Evolutionary conservation across 768 basidiomycete species (phyloP), one percentile per base, ranked within the genome.

Genomic region (Hericium erinaceus): DNA sequence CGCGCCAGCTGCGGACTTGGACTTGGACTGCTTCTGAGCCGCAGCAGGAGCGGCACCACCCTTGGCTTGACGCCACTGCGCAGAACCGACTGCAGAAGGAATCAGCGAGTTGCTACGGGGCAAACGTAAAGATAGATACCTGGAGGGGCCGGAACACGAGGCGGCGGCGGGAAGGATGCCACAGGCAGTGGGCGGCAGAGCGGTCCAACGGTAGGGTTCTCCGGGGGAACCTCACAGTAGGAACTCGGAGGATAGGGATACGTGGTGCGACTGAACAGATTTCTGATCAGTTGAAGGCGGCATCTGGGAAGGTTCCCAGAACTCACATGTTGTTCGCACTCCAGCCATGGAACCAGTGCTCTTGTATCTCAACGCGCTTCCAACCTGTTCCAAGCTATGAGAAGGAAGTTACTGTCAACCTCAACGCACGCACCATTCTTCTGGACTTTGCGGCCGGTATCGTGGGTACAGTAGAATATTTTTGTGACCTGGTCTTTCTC

Each of bases 141-240:
- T 44, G 69, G 67, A 24, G 66, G 70, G 0, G 67, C 64, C 39
- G 67, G 71, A 3, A 49, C 44, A 15, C 69, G 60, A 4, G 68
- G 65, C 1, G 67, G 70, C 2, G 64, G 63, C 0, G 66, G 59
- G 26, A 70, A 71, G 16, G 66, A 48, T 0, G 58, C 57, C 6
- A 69, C 64, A 1, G 77, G 79, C n/a, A 79, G 70, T 0, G 75
- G 75, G 10, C 77, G 72, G 46, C 79, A 79, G 52, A 78, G 58
- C 2, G 69, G 64, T 7, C 65, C 65, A 41, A 68, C 70, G 3
- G 76, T 79, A 26, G 53, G 61, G 55, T 76, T 74, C 58, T 73
- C 75, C 2, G 59, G 24, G 3, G 78, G 79, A 6, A 73, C 60
- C 0, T 70, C 69, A 58, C 77, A 80, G 41, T 68, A 72, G 40